phyloP scores from a whole-genome alignment of 2,329 filamentous ascomycete genomes.

The Bipolaris bicolor region DNA sequence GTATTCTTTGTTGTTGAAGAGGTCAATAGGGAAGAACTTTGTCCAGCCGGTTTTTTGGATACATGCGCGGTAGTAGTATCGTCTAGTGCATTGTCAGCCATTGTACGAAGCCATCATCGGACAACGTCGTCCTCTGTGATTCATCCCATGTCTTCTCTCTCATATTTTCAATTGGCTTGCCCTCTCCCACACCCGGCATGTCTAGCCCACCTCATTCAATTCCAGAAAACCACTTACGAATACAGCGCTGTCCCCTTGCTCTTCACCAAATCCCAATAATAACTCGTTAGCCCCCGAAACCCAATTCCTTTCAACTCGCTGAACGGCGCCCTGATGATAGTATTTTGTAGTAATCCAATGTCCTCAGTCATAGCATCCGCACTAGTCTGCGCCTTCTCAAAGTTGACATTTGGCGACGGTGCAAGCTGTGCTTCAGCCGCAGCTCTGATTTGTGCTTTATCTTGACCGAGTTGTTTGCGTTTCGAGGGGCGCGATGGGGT shows the following conservation, averaged over 20 bases:
- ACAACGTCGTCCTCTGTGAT: neutral
- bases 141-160: neutral
- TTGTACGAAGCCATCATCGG: neutral
- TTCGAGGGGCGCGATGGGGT: slow-evolving; percentile 23
- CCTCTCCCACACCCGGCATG: neutral
- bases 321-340: slow-evolving; percentile 26
- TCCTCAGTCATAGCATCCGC: slow-evolving; percentile 25
- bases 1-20: slow-evolving; percentile 14
- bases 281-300: slow-evolving; percentile 14
- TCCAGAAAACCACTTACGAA: slow-evolving; percentile 19
- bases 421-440: slow-evolving; percentile 7
- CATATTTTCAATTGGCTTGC: neutral
- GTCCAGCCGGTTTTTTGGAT: slow-evolving; percentile 21
- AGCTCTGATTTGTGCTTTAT: slow-evolving; percentile 18
- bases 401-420: slow-evolving; percentile 19
- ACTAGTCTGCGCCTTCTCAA: slow-evolving; percentile 9
- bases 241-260: slow-evolving; percentile 22
- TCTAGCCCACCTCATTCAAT: neutral
- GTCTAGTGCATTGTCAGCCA: slow-evolving; percentile 16
- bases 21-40: slow-evolving; percentile 23
- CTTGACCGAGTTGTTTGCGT: slow-evolving; percentile 12
- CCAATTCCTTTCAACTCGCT: slow-evolving; percentile 16
- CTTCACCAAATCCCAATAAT: slow-evolving; percentile 31
- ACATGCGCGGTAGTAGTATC: slow-evolving; percentile 22
- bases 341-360: slow-evolving; percentile 33